Evolutionary conservation across 2,329 filamentous ascomycete genomes (phyloP).

Genomic region (Xylaria sp.): DNA sequence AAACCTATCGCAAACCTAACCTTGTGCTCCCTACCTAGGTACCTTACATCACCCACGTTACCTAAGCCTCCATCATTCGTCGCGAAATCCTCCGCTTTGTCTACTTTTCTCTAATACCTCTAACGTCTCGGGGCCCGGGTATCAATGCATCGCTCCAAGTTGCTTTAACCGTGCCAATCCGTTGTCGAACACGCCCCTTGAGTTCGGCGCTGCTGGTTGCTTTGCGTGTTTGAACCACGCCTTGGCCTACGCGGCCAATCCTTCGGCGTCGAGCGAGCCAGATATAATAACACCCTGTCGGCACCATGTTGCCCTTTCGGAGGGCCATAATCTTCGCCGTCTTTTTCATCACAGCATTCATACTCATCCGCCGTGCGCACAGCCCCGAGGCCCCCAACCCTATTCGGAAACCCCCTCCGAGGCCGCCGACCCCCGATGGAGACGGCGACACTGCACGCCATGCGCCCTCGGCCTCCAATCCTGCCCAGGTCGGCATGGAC

Average conservation of each 20-base stretch:
- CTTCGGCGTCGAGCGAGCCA: neutral
- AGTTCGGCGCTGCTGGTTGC: conserved; percentile 8
- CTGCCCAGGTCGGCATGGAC: conserved; percentile 11
- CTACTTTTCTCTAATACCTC: neutral
- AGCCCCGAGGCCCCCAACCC: conserved; percentile 35
- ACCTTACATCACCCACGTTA: neutral
- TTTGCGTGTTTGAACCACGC: neutral
- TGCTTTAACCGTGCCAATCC: conserved; percentile 1
- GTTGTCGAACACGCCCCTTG: conserved; percentile 2
- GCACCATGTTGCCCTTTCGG: conserved; percentile 44
- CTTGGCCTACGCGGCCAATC: conserved; percentile 5
- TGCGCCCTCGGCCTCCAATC: conserved; percentile 32
- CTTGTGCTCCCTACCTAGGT: too few species aligned
- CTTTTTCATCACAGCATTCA: conserved; percentile 43
- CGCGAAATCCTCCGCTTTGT: neutral
- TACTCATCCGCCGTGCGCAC: conserved; percentile 43
- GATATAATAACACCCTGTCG: neutral
- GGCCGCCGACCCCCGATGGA: conserved; percentile 28
- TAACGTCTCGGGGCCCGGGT: neutral
- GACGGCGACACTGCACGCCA: conserved; percentile 28
- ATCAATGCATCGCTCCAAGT: conserved; percentile 13
- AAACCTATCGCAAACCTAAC: too few species aligned
- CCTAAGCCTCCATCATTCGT: too few species aligned
- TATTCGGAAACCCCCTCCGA: conserved; percentile 37
- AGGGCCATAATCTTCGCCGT: conserved; percentile 41